Base-by-base conservation (phyloP, 1,284 basidiomycete species). In the Grifola frondosa region DNA sequence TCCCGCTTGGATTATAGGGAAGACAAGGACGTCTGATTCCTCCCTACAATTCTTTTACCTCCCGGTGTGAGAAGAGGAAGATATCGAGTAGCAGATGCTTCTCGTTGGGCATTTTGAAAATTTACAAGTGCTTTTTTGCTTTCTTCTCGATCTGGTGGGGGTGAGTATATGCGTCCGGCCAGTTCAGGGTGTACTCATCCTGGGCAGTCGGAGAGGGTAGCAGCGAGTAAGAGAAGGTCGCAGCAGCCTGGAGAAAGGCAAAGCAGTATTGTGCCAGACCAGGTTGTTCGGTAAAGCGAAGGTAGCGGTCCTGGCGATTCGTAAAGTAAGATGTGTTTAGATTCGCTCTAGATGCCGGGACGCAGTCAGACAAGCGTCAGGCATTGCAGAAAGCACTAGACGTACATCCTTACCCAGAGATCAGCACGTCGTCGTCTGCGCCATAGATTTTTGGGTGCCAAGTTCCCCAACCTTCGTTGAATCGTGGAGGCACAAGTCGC, bases 361-460 rank as follows among this genome's bases (percentile, higher is more conserved):
- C 35, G 19, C 34, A 25, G 30, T 30, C 46, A 53, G 15, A 17
- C 23, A 15, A 46, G 22, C 50, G 43, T 24, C 6, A 36, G 22
- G 3, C n/a, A 11, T 12, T 16, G 13, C 32, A 5, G 12, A 11
- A 16, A 25, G n/a, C 11, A 46, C 3, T 36, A 40, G 36, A 37
- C 29, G 36, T 39, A 39, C 30, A 17, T 17, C 71, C 88, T 68
- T 61, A 95, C 94, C 96, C 97, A 58, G 84, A 92, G 51, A 99
- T 84, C 62, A 99, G 81, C 28, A 99, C 78, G 44, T 93, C 83
- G 61, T 97, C 84, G 61, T 99, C 97, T 1, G 81, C 86, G 13
- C 91, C 91, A 60, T 99, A 99, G 46, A 96, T 80, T 68, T 99
- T 99, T 17, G 94, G 88, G 63, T 99, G 97, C 90, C 96, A 97